phyloP scores from a whole-genome alignment of 257 asterid species.

The Hygrophila difformis region DNA sequence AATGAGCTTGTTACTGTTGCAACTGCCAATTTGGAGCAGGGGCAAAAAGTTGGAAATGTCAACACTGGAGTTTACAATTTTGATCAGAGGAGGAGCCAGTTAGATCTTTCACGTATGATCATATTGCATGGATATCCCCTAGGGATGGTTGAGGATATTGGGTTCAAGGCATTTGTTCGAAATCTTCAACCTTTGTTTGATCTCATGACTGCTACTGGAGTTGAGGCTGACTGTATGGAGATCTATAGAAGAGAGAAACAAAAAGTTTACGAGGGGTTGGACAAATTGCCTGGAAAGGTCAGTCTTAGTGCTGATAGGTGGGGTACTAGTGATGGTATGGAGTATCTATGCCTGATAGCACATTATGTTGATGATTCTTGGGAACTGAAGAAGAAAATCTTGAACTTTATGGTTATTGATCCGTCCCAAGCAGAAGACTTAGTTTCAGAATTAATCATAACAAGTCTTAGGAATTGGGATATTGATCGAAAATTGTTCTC shows the following conservation, averaged over 20 bases:
- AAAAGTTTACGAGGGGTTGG: constrained; percentile 68
- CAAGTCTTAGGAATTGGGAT: constrained; percentile 68
- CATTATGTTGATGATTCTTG: constrained; percentile 73
- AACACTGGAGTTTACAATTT: constrained; percentile 34
- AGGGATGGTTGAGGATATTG: constrained; percentile 79
- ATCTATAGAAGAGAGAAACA: constrained; percentile 67
- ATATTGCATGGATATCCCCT: constrained; percentile 82
- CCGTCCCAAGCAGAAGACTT: constrained; percentile 64
- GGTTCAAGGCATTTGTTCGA: constrained; percentile 68
- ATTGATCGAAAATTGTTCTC: constrained; percentile 81
- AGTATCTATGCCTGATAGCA: constrained; percentile 70
- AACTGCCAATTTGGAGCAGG: constrained; percentile 33
- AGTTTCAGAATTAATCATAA: constrained; percentile 58
- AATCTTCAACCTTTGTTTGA: constrained; percentile 90
- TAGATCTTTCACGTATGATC: constrained; percentile 90
- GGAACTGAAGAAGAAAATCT: constrained; percentile 64
- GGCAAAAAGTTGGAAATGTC: constrained; percentile 28
- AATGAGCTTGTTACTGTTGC: constrained; percentile 50
- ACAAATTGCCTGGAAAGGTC: constrained; percentile 70
- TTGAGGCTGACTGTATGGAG: constrained; percentile 73
- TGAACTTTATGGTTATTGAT: constrained; percentile 53
- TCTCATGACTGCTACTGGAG: constrained; percentile 40
- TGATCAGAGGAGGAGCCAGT: constrained; percentile 54
- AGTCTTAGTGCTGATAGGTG: constrained; percentile 80
- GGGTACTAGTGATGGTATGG: constrained; percentile 42